Evolutionary conservation across 2,329 filamentous ascomycete genomes (phyloP), one percentile per base, ranked within the genome.

Genomic region (Fusarium circinatum): DNA sequence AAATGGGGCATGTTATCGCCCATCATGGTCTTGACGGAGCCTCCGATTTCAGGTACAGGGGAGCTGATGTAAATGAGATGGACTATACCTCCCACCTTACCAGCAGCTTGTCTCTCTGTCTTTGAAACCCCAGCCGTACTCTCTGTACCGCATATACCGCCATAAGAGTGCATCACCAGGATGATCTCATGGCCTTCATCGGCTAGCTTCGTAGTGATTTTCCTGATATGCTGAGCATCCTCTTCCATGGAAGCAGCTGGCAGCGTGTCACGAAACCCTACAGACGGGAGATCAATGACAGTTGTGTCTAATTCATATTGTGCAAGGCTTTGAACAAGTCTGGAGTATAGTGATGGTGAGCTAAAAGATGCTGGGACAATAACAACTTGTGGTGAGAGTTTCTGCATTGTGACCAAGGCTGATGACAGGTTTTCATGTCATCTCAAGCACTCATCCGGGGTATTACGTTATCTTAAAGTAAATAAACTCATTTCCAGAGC

Each of bases 401-500:
- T 56, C 36, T 42, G 26, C 52, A 56, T 56, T 3, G 7, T 42
- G 26, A 55, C 4, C 1, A 10, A 24, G 14, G 3, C 6, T 0
- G 7, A 17, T 8, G 13, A 15, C 17, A 5, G 6, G 17, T 17
- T 5, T 38, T 9, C n/a, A 6, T 20, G 20, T 12, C 2, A 26
- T 0, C 13, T 14, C 2, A 22, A 36, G n/a, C 3, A 4, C 12
- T 12, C 6, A 7, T 22, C 10, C 5, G 4, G 13, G 18, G 15
- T 4, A 22, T 8, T 15, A 5, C 6, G 12, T 3, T 12, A 36
- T 3, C 28, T 52, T 24, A 13, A 28, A 24, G 10, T 4, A 28
- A 12, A 5, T 2, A 4, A 0, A 0, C 26, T 10, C 1, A 14
- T 9, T 3, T 3, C 1, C 3, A 11, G 13, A 15, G 9, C 24